Evolutionary conservation across 192 early-diverging fungal species (phyloP).

Genomic region (Chytriomyces hyalinus): DNA sequence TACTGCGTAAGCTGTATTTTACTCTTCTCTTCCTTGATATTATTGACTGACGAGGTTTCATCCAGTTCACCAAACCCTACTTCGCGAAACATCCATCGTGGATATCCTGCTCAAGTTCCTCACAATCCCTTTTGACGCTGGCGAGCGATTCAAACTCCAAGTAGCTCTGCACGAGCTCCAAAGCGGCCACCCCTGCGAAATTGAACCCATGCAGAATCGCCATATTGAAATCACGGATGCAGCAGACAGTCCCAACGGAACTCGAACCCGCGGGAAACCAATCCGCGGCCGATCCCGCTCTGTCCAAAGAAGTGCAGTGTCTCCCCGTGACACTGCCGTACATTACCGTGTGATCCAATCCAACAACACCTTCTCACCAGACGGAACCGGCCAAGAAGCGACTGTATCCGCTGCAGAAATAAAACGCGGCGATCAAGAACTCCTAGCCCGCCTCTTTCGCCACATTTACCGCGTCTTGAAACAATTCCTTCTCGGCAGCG

Average conservation of each 20-base stretch:
- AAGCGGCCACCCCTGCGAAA: conserved; percentile 3
- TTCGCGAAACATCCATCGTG: conserved; percentile 43
- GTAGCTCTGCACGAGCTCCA: conserved; percentile 13
- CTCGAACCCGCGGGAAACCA: neutral
- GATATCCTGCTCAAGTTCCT: conserved; percentile 39
- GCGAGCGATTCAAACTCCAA: conserved; percentile 17
- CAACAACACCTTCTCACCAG: neutral
- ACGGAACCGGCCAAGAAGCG: neutral
- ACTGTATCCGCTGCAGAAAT: conserved; percentile 22
- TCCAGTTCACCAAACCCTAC: conserved; percentile 42
- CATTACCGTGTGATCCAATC: neutral
- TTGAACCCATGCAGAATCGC: neutral
- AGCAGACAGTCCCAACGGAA: neutral
- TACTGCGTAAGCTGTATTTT: conserved; percentile 10
- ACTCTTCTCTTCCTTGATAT: neutral
- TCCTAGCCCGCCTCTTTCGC: conserved; percentile 21
- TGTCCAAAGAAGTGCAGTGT: neutral
- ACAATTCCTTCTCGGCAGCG: conserved; percentile 42
- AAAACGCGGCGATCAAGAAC: conserved; percentile 25
- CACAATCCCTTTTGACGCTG: conserved; percentile 31
- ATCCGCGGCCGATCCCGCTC: neutral
- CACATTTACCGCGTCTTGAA: conserved; percentile 40
- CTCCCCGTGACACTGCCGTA: neutral
- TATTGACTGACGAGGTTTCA: neutral
- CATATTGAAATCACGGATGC: neutral